phyloP scores from a whole-genome alignment of 441 rosid genomes.

The Jatropha multifida region DNA sequence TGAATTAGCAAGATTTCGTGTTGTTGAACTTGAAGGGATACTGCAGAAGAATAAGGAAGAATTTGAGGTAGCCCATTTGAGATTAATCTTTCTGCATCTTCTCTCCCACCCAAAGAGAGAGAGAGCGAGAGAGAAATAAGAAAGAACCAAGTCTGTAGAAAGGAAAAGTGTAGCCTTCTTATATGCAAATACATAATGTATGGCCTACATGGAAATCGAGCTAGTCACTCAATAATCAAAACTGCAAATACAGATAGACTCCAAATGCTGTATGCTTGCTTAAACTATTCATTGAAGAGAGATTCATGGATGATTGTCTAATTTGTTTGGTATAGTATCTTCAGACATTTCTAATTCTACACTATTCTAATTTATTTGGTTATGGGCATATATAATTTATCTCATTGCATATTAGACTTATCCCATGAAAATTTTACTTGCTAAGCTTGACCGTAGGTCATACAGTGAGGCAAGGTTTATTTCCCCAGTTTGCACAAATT shows the following conservation, averaged over 20 bases:
- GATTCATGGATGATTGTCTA: background rate
- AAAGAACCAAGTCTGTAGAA: slow-evolving; percentile 1
- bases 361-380: background rate
- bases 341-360: background rate
- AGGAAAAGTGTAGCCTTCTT: background rate
- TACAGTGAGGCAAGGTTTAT: slow-evolving; percentile 4
- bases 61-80: slow-evolving; percentile 57
- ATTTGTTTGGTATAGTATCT: background rate
- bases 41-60: slow-evolving; percentile 74
- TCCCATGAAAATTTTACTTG: too few relatives aligned
- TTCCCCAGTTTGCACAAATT: background rate
- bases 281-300: background rate
- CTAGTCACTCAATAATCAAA: background rate
- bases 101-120: background rate
- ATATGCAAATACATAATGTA: background rate
- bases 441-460: slow-evolving; percentile 2
- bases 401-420: background rate
- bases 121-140: too few relatives aligned
- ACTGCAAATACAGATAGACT: slow-evolving; percentile 4
- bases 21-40: slow-evolving; percentile 55
- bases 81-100: slow-evolving; percentile 5
- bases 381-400: background rate
- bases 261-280: background rate
- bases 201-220: background rate
- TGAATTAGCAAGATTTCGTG: slow-evolving; percentile 41